Evolutionary conservation across 140 eudicot genomes (phyloP).

Genomic region (Ambrosia hybrid): DNA sequence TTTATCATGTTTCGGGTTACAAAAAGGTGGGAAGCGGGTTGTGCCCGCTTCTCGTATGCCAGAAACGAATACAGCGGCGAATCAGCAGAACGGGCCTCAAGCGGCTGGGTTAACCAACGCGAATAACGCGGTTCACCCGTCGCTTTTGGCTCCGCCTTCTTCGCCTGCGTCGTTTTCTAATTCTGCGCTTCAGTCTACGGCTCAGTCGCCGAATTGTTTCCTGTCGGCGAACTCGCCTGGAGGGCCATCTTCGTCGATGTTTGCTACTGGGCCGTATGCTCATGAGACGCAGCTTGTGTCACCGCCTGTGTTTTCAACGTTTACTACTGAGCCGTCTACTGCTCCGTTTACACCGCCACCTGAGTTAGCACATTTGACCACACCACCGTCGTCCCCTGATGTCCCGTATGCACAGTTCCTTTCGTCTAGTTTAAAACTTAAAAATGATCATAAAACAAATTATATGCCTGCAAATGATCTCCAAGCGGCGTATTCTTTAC

Average conservation of each 20-base stretch:
- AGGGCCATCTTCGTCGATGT: slow-evolving; percentile 68
- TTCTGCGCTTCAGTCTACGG: slow-evolving; percentile 91
- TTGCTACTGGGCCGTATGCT: slow-evolving; percentile 89
- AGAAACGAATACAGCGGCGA: slow-evolving; percentile 52
- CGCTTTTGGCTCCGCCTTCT: slow-evolving; percentile 88
- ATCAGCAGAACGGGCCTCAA: slow-evolving; percentile 76
- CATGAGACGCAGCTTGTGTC: slow-evolving; percentile 85
- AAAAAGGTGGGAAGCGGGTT: slow-evolving; percentile 90
- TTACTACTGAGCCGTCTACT: slow-evolving; percentile 97
- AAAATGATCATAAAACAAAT: slow-evolving; percentile 38
- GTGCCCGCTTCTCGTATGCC: slow-evolving; percentile 88
- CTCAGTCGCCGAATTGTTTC: slow-evolving; percentile 82
- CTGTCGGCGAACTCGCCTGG: slow-evolving; percentile 89
- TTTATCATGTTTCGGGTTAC: slow-evolving; percentile 77
- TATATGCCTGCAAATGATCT: slow-evolving; percentile 60
- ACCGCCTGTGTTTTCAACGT: slow-evolving; percentile 96
- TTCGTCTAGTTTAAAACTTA: slow-evolving; percentile 54
- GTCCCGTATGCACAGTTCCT: slow-evolving; percentile 93
- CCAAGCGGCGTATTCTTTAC: slow-evolving; percentile 67
- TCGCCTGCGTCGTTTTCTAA: slow-evolving; percentile 94
- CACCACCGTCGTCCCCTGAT: slow-evolving; percentile 78
- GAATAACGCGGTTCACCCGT: slow-evolving; percentile 48
- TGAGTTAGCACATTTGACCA: slow-evolving; percentile 82
- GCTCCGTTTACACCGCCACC: slow-evolving; percentile 98
- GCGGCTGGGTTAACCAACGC: slow-evolving; percentile 55